These are phyloP conservation scores for Yamadazyma diospyri DNA, from an alignment of 1,139 yeast species.

Conservation along the genomic window DNA sequence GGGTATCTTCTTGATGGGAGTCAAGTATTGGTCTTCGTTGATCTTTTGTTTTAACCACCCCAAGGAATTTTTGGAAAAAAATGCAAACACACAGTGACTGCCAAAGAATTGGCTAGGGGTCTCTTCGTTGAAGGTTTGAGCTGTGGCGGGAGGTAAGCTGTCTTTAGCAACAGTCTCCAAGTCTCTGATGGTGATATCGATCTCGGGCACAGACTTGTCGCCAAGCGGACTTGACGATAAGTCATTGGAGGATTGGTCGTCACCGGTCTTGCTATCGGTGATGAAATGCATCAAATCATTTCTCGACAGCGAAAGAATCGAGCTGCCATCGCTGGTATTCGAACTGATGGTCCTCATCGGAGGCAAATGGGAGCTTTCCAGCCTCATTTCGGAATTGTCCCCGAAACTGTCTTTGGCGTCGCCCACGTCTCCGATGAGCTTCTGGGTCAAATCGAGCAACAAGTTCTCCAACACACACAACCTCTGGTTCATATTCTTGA, in stretches of 20 bases:
- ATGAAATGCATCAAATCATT: not conserved
- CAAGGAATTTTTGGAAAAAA: conserved; percentile 33
- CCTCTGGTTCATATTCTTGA: conserved; percentile 13
- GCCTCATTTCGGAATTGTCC: not conserved
- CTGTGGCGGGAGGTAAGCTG: not conserved
- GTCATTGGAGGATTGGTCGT: not conserved
- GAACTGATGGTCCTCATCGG: not conserved
- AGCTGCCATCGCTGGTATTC: not conserved
- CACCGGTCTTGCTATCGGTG: not conserved
- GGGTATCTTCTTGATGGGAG: conserved; percentile 34
- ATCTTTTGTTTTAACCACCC: conserved; percentile 28
- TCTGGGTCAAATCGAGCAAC: conserved; percentile 14
- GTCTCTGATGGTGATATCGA: not conserved
- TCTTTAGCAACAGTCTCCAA: not conserved
- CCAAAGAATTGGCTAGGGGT: conserved; percentile 23
- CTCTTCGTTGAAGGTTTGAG: not conserved
- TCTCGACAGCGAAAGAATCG: not conserved
- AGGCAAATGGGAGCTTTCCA: not conserved
- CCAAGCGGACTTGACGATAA: too few species aligned
- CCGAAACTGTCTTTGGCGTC: too few species aligned
- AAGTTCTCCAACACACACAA: conserved; percentile 22
- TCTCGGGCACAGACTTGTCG: not conserved
- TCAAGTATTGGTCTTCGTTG: conserved; percentile 22
- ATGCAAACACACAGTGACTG: conserved; percentile 31
- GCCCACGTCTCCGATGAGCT: not conserved